Evolutionary conservation across 768 basidiomycete genomes (phyloP).

Genomic region (Amanita polypyramis): DNA sequence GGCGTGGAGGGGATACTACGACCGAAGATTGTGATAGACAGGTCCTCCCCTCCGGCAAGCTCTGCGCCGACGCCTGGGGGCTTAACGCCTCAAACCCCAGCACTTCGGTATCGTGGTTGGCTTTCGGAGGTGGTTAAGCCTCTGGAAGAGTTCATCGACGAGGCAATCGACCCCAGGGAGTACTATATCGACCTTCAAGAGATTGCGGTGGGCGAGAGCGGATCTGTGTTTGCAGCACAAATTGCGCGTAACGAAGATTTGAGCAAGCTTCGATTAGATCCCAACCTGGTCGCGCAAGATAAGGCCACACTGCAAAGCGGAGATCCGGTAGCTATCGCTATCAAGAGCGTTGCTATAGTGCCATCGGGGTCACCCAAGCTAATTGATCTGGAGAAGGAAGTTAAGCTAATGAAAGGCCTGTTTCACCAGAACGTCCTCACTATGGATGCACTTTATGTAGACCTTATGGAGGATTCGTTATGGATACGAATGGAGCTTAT

Average conservation of each 20-base stretch:
- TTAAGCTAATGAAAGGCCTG: conserved; percentile 45
- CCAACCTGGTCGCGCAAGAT: conserved; percentile 27
- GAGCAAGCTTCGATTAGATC: conserved; percentile 29
- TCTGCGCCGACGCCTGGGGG: conserved; percentile 17
- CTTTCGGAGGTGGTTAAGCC: conserved; percentile 49
- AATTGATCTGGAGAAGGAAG: conserved; percentile 48
- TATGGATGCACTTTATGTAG: conserved; percentile 64
- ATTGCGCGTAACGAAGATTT: conserved; percentile 20
- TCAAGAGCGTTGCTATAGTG: conserved; percentile 61
- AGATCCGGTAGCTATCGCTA: conserved; percentile 46
- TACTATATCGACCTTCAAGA: conserved; percentile 62
- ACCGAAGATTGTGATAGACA: conserved; percentile 26
- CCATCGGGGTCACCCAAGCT: conserved; percentile 54
- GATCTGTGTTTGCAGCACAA: conserved; percentile 48
- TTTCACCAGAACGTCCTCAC: conserved; percentile 52
- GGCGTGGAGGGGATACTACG: conserved; percentile 10
- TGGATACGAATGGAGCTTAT: conserved; percentile 90
- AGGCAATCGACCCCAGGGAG: conserved; percentile 47
- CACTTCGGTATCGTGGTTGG: conserved; percentile 51
- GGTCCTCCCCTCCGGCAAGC: conserved; percentile 10
- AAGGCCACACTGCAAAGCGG: conserved; percentile 22
- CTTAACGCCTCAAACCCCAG: conserved; percentile 30
- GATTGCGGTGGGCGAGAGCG: conserved; percentile 78
- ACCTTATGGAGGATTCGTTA: conserved; percentile 51
- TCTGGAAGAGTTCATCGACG: conserved; percentile 53